A percentile compares a stretch with the other conserved stretches of the same genome.
These are phyloP conservation scores for Nemania bipapillata DNA, from an alignment of 2,329 filamentous ascomycete species.

Conservation along the genomic window DNA sequence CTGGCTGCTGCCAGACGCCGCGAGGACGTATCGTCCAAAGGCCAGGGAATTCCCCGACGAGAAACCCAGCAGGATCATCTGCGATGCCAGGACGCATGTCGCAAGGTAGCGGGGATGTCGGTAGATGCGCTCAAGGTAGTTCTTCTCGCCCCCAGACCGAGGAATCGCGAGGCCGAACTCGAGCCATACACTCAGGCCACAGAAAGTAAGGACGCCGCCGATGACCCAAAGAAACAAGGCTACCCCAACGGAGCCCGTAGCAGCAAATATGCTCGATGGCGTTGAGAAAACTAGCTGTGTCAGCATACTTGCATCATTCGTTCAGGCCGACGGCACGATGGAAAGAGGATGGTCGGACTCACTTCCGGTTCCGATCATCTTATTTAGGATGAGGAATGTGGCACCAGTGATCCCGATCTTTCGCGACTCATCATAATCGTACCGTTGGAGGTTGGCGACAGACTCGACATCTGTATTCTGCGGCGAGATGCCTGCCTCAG, in stretches of 20 bases:
- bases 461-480: constrained; percentile 41
- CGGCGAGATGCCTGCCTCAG: constrained; percentile 32
- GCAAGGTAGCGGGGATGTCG: constrained; percentile 67
- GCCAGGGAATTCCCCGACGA: constrained; percentile 68
- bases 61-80: constrained; percentile 71
- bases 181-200: constrained; percentile 69
- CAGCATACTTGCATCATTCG: neutral
- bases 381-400: constrained; percentile 66
- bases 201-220: constrained; percentile 66
- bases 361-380: constrained; percentile 70
- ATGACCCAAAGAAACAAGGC: constrained; percentile 54
- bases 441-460: constrained; percentile 44
- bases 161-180: constrained; percentile 72
- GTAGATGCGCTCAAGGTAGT: constrained; percentile 73
- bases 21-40: constrained; percentile 68
- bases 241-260: constrained; percentile 63
- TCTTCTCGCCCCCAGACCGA: constrained; percentile 72
- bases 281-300: constrained; percentile 62
- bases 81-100: constrained; percentile 68
- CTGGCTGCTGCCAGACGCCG: constrained; percentile 61
- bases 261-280: constrained; percentile 63
- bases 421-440: constrained; percentile 50
- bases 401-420: constrained; percentile 65
- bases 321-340: no score
- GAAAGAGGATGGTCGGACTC: constrained; percentile 45